A percentile compares a stretch with the other conserved stretches of the same genome.
Conservation (phyloP, 164 flowering plant genomes). For the Chloranthus sessilifolius region DNA sequence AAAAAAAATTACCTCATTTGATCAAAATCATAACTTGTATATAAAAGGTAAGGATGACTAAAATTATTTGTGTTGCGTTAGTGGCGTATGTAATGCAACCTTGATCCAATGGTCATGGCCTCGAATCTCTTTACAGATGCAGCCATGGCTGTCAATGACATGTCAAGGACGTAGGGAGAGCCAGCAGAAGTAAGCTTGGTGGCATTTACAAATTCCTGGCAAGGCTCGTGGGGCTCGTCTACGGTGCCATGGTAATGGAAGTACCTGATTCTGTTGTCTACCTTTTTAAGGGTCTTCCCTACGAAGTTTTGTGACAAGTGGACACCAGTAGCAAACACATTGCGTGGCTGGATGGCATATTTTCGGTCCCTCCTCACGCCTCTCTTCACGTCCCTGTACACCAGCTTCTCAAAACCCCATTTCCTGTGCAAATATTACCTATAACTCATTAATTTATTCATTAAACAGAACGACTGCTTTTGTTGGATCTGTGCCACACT, state of each 20-base stretch:
- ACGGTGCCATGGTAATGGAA: conserved; percentile 92
- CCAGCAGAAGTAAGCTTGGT: conserved; percentile 33
- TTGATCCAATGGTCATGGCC: conserved; percentile 44
- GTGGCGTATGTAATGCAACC: conserved; percentile 46
- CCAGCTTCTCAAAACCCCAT: conserved; percentile 97
- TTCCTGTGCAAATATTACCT: conserved; percentile 34
- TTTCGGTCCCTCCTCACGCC: conserved; percentile 81
- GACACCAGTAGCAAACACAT: conserved; percentile 74
- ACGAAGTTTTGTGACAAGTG: conserved; percentile 75
- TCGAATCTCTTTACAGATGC: conserved; percentile 55
- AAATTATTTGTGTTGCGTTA: too few species aligned
- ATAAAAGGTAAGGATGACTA: too few species aligned
- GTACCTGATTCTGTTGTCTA: conserved; percentile 57
- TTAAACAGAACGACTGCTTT: background rate
- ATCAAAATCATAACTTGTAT: too few species aligned
- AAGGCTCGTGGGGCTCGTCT: conserved; percentile 62
- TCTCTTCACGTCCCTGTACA: conserved; percentile 64
- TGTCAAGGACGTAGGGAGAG: conserved; percentile 49
- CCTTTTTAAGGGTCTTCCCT: conserved; percentile 63
- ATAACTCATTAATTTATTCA: background rate
- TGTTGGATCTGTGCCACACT: background rate
- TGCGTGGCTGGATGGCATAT: conserved; percentile 80
- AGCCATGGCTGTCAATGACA: conserved; percentile 40
- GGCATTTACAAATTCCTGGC: conserved; percentile 40
- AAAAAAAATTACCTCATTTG: too few species aligned